Conservation (phyloP, 495 filamentous ascomycete species). For the Talaromyces stipitatus region DNA sequence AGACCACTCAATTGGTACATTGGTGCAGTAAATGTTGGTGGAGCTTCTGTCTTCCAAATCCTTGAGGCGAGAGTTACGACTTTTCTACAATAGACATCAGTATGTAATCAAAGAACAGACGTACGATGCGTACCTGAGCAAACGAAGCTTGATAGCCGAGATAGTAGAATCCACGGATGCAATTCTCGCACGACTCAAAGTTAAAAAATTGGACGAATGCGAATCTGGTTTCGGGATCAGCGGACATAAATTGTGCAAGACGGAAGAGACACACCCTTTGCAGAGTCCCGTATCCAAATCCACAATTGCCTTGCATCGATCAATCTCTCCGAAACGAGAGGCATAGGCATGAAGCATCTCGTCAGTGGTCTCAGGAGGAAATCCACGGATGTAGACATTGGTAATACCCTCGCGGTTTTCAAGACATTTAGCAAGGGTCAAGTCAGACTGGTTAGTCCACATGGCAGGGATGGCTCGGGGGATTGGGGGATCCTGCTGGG, state of each 20-base stretch:
- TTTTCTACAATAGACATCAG: slow-evolving; percentile 57
- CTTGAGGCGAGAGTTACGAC: slow-evolving; percentile 92
- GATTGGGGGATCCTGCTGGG: slow-evolving; percentile 70
- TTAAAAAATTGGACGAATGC: slow-evolving; percentile 92
- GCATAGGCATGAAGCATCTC: slow-evolving; percentile 78
- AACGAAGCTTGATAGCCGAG: slow-evolving; percentile 96
- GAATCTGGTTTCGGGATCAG: slow-evolving; percentile 48
- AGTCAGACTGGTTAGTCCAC: slow-evolving; percentile 63
- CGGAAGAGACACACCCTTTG: slow-evolving; percentile 65
- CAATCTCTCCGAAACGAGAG: slow-evolving; percentile 78
- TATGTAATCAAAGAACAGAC: slow-evolving; percentile 4
- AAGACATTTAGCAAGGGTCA: slow-evolving; percentile 80
- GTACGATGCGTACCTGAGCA: slow-evolving; percentile 65
- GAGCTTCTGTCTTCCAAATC: slow-evolving; percentile 77
- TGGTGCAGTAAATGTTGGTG: slow-evolving; percentile 95
- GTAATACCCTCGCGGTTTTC: slow-evolving; percentile 82
- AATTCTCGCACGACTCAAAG: slow-evolving; percentile 82
- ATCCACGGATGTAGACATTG: slow-evolving; percentile 95
- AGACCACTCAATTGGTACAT: slow-evolving; percentile 81
- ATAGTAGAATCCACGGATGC: slow-evolving; percentile 91
- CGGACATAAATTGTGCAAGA: neutral
- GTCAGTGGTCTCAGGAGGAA: slow-evolving; percentile 90
- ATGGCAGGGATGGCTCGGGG: slow-evolving; percentile 84
- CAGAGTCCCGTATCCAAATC: slow-evolving; percentile 83
- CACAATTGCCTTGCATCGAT: slow-evolving; percentile 95